Evolutionary conservation across 352 stramenopile species (phyloP).

Genomic region (Pythium rhizo-oryzae): DNA sequence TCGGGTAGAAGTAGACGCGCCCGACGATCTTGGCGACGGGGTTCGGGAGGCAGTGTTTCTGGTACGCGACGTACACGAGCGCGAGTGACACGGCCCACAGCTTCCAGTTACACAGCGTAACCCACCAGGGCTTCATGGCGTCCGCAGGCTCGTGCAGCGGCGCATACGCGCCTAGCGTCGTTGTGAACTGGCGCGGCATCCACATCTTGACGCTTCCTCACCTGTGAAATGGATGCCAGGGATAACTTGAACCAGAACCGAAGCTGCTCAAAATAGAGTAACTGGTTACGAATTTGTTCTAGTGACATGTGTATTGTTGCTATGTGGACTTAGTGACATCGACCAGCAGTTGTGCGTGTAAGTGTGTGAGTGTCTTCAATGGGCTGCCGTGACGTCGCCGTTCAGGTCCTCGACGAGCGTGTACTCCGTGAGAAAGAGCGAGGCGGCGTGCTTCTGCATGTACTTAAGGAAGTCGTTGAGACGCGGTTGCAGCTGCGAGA

Average conservation of each 20-base stretch:
- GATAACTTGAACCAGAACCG: background rate
- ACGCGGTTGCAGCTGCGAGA: slow-evolving; percentile 66
- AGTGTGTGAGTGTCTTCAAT: slow-evolving; percentile 15
- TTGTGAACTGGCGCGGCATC: slow-evolving; percentile 2
- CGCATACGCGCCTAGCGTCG: background rate
- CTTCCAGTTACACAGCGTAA: slow-evolving; percentile 26
- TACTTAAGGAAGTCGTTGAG: slow-evolving; percentile 88
- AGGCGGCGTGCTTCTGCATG: slow-evolving; percentile 74
- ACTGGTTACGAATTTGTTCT: background rate
- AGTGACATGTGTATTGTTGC: slow-evolving; percentile 2
- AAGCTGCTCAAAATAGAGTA: background rate
- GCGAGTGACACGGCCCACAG: slow-evolving; percentile 35
- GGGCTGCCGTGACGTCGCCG: slow-evolving; percentile 33
- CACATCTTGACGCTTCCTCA: slow-evolving; percentile 20
- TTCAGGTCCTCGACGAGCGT: slow-evolving; percentile 54
- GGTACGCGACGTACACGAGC: slow-evolving; percentile 85
- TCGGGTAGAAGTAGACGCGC: slow-evolving; percentile 92
- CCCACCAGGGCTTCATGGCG: slow-evolving; percentile 29
- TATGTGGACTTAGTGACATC: slow-evolving; percentile 21
- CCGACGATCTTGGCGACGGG: slow-evolving; percentile 78
- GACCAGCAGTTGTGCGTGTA: background rate
- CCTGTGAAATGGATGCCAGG: background rate
- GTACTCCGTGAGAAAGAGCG: slow-evolving; percentile 76
- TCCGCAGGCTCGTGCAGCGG: slow-evolving; percentile 7
- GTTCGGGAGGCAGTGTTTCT: slow-evolving; percentile 87